Conservation (phyloP, 768 basidiomycete species). For the Agrocybe pediades region DNA sequence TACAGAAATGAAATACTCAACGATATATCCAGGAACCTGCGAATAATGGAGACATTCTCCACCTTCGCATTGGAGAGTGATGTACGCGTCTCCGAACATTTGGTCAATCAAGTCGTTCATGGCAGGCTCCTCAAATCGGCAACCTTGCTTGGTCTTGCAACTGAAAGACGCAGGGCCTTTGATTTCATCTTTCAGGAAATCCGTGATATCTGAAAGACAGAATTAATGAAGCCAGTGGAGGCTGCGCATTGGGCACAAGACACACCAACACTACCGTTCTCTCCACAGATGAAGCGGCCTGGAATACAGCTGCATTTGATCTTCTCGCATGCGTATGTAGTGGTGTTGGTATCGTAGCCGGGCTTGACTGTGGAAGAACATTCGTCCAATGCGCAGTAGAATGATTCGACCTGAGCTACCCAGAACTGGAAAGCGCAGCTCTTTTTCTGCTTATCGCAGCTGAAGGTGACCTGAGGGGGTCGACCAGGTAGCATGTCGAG, state of each 20-base stretch:
- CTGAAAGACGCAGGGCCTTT: conserved; percentile 88
- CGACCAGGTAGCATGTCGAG: conserved; percentile 87
- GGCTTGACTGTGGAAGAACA: conserved; percentile 54
- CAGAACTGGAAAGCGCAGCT: conserved; percentile 98
- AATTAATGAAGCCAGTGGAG: neutral
- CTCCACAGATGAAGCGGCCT: conserved; percentile 91
- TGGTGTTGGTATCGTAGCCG: conserved; percentile 70
- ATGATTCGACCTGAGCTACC: conserved; percentile 93
- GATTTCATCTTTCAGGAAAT: conserved; percentile 89
- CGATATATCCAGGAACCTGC: conserved; percentile 67
- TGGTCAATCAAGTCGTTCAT: conserved; percentile 96
- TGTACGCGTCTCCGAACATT: conserved; percentile 91
- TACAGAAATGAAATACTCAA: conserved; percentile 2
- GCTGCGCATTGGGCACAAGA: conserved; percentile 14
- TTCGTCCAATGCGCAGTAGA: conserved; percentile 85
- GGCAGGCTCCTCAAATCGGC: conserved; percentile 91
- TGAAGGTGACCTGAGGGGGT: conserved; percentile 95
- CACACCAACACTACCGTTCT: conserved; percentile 90
- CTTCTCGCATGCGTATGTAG: conserved; percentile 75
- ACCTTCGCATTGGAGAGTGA: conserved; percentile 82
- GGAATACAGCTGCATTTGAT: conserved; percentile 95
- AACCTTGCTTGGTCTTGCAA: conserved; percentile 71
- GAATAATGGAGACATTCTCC: conserved; percentile 95
- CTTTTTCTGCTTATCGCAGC: conserved; percentile 65
- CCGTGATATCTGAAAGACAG: conserved; percentile 75